These are phyloP conservation scores for Cutaneotrichosporon cavernicola DNA, from an alignment of 1,284 basidiomycete species.

Conservation along the genomic window DNA sequence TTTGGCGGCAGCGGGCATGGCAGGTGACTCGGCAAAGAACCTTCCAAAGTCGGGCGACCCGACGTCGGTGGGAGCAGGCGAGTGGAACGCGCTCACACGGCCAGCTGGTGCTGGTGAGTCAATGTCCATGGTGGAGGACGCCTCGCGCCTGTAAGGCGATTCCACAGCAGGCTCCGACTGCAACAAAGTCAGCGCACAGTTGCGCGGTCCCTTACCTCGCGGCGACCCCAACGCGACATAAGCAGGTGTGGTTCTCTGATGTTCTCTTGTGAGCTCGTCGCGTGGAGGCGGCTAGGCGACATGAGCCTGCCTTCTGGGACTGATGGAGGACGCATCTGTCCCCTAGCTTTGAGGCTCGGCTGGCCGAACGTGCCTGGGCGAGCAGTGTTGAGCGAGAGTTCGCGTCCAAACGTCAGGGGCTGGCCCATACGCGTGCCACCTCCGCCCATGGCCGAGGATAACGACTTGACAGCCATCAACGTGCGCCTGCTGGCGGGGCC, in stretches of 20 bases:
- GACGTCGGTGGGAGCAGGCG: conserved; percentile 28
- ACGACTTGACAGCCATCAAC: conserved; percentile 4
- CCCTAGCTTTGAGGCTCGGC: conserved; percentile 26
- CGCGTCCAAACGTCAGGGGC: conserved; percentile 40
- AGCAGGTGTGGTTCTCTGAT: conserved; percentile 31
- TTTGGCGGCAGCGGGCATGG: conserved; percentile 34
- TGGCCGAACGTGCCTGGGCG: conserved; percentile 8
- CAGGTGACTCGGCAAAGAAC: conserved; percentile 50
- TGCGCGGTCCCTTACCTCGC: conserved; percentile 31
- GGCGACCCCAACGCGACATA: conserved; percentile 32
- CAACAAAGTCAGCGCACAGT: conserved; percentile 5
- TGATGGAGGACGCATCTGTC: conserved; percentile 45
- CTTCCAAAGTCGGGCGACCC: conserved; percentile 47
- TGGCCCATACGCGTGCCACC: conserved; percentile 1
- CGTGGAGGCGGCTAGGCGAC: conserved; percentile 39
- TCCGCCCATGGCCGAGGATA: conserved; percentile 2
- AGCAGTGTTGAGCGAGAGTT: conserved; percentile 35
- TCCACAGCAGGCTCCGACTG: conserved; percentile 25
- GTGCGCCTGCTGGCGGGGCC: neutral
- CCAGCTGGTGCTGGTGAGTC: conserved; percentile 37
- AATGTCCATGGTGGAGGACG: conserved; percentile 39
- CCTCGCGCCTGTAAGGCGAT: conserved; percentile 16
- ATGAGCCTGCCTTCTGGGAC: conserved; percentile 30
- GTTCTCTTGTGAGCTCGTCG: conserved; percentile 43
- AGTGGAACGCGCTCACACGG: conserved; percentile 15